Evolutionary conservation across 495 filamentous ascomycete species (phyloP), one percentile per base, ranked within the genome.

Genomic region (Lepraria neglecta): DNA sequence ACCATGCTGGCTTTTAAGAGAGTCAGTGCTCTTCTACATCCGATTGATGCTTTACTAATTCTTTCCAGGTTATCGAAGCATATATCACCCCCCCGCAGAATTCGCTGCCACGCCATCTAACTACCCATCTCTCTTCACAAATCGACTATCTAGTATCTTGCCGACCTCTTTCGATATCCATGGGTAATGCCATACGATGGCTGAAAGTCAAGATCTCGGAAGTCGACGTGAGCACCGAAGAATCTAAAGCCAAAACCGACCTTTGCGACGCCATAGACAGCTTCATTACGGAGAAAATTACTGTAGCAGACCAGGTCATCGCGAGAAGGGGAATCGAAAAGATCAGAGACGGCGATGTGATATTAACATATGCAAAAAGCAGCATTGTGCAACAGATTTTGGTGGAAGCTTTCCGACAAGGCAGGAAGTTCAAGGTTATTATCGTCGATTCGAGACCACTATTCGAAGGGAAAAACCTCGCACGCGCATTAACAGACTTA

Each of bases 151-250:
- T 98, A 33, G 88, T 87, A 47, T 90, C 91, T 60, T 96, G 91
- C 69, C 87, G 94, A 6, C 91, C 94, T 12, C 87, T 97, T 73
- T 92, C 88, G 55, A 90, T 94, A 71, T 88, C 87, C 46, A 92
- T 96, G 84, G 92, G 95, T 59, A 97, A 97, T 73, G 90, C 91
- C 21, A 96, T 98, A 71, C 83, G 95, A 43, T 90, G 91, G 75
- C 80, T 98, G 21, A 98, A 98, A 75, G 79, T 94, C 33, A 82
- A 87, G 68, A 91, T 98, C 72, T 84, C 87, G 57, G 87, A 85
- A 52, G 84, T 96, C 62, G 91, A 96, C 69, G 89, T 91, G 12
- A 84, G 88, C 61, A 82, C 84, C 7, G 83, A 89, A 15, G 91
- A 98, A 65, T 71, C 81, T 4, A 78, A 84, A 19, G 90, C 92